These are phyloP conservation scores for Gloeopeniophorella convolvens DNA, from an alignment of 768 basidiomycete genomes.

Conservation along the genomic window DNA sequence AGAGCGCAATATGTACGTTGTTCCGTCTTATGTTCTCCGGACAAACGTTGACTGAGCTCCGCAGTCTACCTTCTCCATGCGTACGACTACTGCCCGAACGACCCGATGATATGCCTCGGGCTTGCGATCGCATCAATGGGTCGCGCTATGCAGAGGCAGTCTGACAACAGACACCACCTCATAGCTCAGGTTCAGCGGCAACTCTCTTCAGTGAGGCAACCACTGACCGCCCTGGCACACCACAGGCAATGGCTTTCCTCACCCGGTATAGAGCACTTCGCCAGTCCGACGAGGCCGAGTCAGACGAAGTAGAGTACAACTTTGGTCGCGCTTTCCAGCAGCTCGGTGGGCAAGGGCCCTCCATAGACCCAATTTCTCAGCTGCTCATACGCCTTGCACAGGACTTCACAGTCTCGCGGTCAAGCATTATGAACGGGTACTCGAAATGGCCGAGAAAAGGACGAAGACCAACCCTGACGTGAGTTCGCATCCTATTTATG, in stretches of 20 bases:
- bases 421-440: conserved; percentile 74
- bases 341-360: conserved; percentile 49
- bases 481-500: conserved; percentile 14
- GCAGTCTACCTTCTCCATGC: conserved; percentile 87
- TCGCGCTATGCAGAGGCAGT: conserved; percentile 87
- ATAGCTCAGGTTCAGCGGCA: conserved; percentile 53
- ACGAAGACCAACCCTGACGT: conserved; percentile 30
- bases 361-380: background rate
- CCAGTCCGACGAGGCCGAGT: conserved; percentile 33
- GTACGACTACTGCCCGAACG: conserved; percentile 75
- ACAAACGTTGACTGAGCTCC: background rate
- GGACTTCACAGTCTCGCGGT: conserved; percentile 79
- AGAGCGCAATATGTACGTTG: conserved; percentile 81
- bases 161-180: conserved; percentile 89
- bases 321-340: conserved; percentile 91
- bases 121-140: conserved; percentile 84
- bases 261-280: conserved; percentile 71
- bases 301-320: conserved; percentile 87
- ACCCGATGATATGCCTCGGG: conserved; percentile 79
- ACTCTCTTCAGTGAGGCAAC: background rate
- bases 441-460: conserved; percentile 51
- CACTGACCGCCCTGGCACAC: background rate
- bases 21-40: background rate
- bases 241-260: conserved; percentile 77
- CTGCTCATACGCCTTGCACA: conserved; percentile 26